A percentile compares a stretch with the other conserved stretches of the same genome.
Conservation (phyloP, 768 basidiomycete species). For the Auricularia auricula-judae region DNA sequence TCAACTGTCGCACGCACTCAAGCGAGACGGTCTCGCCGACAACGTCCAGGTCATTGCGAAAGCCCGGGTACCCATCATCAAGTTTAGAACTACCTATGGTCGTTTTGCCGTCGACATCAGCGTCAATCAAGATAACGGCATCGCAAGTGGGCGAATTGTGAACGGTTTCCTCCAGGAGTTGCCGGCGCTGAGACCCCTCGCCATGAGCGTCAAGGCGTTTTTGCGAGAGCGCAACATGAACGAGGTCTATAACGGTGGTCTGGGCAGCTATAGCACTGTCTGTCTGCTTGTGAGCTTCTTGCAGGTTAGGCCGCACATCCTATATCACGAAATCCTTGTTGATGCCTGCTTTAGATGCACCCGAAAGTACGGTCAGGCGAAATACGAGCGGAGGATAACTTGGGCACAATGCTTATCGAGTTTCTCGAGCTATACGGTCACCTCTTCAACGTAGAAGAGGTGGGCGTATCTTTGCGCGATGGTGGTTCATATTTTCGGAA, state of each 20-base stretch:
- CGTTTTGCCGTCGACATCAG: constrained; percentile 88
- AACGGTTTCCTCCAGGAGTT: constrained; percentile 67
- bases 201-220: constrained; percentile 86
- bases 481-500: constrained; percentile 90
- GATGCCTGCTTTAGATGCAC: constrained; percentile 51
- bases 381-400: constrained; percentile 76
- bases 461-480: constrained; percentile 78
- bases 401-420: constrained; percentile 92
- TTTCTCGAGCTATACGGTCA: constrained; percentile 94
- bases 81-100: constrained; percentile 77
- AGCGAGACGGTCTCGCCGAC: constrained; percentile 60
- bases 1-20: constrained; percentile 67
- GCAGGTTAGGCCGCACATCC: constrained; percentile 39
- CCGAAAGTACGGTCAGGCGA: constrained; percentile 85
- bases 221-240: constrained; percentile 87
- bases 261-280: constrained; percentile 91
- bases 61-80: constrained; percentile 94
- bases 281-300: constrained; percentile 89
- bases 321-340: neutral
- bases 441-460: constrained; percentile 83
- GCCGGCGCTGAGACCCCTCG: constrained; percentile 70
- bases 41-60: constrained; percentile 82
- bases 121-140: constrained; percentile 81
- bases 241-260: constrained; percentile 92
- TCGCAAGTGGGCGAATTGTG: constrained; percentile 68